phyloP scores from a whole-genome alignment of 2,329 filamentous ascomycete species.

The Exophiala viscosa region DNA sequence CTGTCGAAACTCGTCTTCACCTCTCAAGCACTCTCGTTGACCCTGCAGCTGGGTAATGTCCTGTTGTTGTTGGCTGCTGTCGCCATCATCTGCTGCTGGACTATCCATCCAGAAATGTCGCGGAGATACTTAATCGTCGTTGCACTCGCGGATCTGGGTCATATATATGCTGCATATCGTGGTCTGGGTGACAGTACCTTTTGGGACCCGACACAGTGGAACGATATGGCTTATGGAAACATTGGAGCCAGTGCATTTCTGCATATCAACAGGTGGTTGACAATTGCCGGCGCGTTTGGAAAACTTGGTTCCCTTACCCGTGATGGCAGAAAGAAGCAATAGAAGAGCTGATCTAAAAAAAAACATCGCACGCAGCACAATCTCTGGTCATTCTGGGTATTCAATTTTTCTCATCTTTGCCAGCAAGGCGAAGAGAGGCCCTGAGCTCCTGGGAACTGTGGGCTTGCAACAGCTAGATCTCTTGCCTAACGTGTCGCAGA shows the following conservation, averaged over 20 bases:
- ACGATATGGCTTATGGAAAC: slow-evolving; percentile 69
- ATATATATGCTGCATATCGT: slow-evolving; percentile 60
- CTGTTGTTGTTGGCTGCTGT: slow-evolving; percentile 65
- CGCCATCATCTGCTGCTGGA: slow-evolving; percentile 62
- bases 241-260: slow-evolving; percentile 61
- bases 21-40: slow-evolving; percentile 51
- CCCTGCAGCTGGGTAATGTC: slow-evolving; percentile 65
- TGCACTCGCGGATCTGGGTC: slow-evolving; percentile 63
- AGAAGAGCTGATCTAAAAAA: not conserved
- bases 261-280: slow-evolving; percentile 54
- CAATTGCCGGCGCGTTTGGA: slow-evolving; percentile 60
- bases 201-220: slow-evolving; percentile 58
- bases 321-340: slow-evolving; percentile 8
- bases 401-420: not conserved
- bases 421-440: not conserved
- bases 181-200: slow-evolving; percentile 56
- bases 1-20: slow-evolving; percentile 37
- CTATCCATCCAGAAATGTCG: slow-evolving; percentile 62
- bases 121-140: slow-evolving; percentile 64
- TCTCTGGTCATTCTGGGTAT: not conserved
- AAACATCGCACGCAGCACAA: not conserved
- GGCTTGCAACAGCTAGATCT: not conserved
- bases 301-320: slow-evolving; percentile 25
- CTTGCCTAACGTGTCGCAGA: too few relatives aligned
- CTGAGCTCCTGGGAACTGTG: not conserved